Evolutionary conservation across 1,139 yeast genomes (phyloP).

Genomic region (Blastobotrys raffinosifermentans): DNA sequence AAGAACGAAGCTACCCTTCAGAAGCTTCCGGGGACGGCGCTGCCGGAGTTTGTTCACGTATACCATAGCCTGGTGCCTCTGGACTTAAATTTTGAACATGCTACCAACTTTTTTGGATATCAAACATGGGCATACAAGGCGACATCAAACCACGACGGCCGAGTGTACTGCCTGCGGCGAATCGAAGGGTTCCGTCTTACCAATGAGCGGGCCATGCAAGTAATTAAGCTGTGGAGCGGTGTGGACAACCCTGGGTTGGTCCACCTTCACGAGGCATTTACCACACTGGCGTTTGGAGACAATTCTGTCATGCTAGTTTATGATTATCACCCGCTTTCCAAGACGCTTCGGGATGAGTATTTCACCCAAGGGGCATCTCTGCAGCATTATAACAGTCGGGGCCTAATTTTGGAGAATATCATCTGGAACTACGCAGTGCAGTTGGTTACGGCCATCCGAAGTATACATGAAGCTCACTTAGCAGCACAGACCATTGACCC

Average conservation of each 20-base stretch:
- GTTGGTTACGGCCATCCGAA: constrained; percentile 57
- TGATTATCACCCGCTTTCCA: constrained; percentile 64
- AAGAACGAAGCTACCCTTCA: constrained; percentile 81
- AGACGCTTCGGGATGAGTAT: constrained; percentile 52
- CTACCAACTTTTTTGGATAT: constrained; percentile 53
- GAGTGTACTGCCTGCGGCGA: constrained; percentile 67
- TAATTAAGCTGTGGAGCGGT: constrained; percentile 48
- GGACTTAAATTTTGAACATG: constrained; percentile 53
- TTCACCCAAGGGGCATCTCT: constrained; percentile 34
- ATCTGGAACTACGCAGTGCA: constrained; percentile 80
- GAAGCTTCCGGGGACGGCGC: constrained; percentile 51
- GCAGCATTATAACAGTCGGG: constrained; percentile 14
- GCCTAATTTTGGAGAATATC: constrained; percentile 39
- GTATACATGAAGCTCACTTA: constrained; percentile 57
- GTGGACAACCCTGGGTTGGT: constrained; percentile 54
- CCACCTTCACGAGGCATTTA: constrained; percentile 71
- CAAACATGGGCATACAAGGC: constrained; percentile 71
- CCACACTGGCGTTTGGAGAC: constrained; percentile 82
- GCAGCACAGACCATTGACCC: constrained; percentile 61
- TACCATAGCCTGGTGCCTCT: constrained; percentile 87
- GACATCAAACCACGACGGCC: constrained; percentile 72
- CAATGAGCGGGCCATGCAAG: constrained; percentile 51
- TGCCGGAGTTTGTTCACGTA: constrained; percentile 72
- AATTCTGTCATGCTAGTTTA: constrained; percentile 52
- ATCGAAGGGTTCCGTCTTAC: constrained; percentile 57